These are phyloP conservation scores for Diaporthe nobilis DNA, from an alignment of 2,329 filamentous ascomycete genomes.

Conservation along the genomic window DNA sequence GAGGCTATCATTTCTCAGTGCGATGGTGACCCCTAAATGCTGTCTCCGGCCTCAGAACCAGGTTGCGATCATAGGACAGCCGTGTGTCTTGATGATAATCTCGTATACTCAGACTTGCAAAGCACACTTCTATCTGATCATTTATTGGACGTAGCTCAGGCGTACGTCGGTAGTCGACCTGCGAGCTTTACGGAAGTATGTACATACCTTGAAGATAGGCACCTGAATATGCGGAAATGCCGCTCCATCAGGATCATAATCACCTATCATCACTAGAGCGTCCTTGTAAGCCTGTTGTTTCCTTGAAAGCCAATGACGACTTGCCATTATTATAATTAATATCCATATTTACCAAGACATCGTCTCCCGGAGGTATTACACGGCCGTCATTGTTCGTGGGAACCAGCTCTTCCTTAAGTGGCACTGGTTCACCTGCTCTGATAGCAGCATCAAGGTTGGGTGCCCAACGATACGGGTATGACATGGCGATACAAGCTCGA, in stretches of 20 bases:
- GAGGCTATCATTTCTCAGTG: neutral
- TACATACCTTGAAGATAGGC: neutral
- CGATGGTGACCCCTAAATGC: neutral
- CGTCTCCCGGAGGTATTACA: neutral
- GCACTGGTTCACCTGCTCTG: neutral
- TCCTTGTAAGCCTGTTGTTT: neutral
- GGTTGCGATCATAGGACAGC: neutral
- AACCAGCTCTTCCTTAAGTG: neutral
- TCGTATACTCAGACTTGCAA: neutral
- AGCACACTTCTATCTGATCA: too few species aligned
- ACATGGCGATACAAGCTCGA: constrained; percentile 13
- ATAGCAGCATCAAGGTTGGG: neutral
- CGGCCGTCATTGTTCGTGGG: neutral
- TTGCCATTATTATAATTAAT: constrained; percentile 1
- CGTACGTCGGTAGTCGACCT: too few species aligned
- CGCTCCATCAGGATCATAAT: neutral
- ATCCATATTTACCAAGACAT: neutral
- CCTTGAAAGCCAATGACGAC: neutral
- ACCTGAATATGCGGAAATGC: neutral
- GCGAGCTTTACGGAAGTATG: neutral
- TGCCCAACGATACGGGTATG: neutral
- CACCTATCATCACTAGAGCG: neutral
- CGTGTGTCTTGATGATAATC: neutral
- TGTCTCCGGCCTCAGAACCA: neutral
- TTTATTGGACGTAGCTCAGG: too few species aligned